Conservation (phyloP, 2,329 filamentous ascomycete genomes). For the Chrysoporthe austroafricana region DNA sequence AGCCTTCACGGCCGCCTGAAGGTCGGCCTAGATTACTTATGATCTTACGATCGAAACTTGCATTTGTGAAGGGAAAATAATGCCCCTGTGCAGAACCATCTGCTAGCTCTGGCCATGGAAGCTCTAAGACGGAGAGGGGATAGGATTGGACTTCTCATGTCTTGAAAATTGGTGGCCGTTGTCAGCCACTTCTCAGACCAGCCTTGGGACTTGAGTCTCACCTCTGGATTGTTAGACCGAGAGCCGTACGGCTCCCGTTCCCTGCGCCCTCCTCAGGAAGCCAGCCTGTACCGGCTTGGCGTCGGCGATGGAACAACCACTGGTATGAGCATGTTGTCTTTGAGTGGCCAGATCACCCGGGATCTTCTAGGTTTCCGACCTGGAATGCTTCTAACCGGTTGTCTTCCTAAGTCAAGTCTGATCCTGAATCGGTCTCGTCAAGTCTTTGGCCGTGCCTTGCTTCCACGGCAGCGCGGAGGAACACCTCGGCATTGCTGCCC, state of each 20-base stretch:
- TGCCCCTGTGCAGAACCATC: neutral
- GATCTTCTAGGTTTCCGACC: neutral
- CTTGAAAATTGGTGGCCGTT: neutral
- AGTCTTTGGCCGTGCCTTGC: no score
- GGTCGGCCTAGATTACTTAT: neutral
- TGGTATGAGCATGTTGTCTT: slow-evolving; percentile 1
- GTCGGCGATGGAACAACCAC: neutral
- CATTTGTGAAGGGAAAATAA: neutral
- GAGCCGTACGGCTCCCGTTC: neutral
- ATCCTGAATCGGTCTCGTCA: neutral
- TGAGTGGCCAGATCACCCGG: no score
- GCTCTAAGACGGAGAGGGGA: slow-evolving; percentile 1
- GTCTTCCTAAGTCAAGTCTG: neutral
- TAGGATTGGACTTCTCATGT: neutral
- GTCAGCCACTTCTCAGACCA: neutral
- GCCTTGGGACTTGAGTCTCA: neutral
- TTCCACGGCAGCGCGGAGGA: neutral
- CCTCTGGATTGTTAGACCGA: neutral
- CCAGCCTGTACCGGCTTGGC: neutral
- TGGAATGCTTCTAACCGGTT: neutral
- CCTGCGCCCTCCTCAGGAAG: neutral
- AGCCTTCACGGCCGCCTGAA: neutral
- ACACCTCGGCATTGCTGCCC: neutral
- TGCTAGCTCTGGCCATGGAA: neutral
- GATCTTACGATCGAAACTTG: neutral